Percentiles rank a stretch among this genome's conserved stretches.
phyloP scores from a whole-genome alignment of 2,329 filamentous ascomycete species.

The Colletotrichum sidae region DNA sequence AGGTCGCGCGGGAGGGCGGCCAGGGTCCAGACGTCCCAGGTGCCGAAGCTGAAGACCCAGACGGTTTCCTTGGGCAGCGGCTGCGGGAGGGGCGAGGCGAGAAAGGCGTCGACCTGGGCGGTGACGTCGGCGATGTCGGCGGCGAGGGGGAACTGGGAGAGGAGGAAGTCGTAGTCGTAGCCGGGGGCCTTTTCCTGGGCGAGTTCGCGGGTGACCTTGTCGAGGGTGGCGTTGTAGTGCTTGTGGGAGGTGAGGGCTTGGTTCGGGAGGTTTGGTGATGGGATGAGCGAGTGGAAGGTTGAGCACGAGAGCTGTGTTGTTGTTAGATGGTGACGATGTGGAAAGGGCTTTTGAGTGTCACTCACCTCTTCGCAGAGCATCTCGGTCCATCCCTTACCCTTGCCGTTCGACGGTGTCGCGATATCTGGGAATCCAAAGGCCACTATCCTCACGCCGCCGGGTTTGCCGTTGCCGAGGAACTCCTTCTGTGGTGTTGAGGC shows the following conservation, averaged over 20 bases:
- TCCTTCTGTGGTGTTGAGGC: conserved; percentile 18
- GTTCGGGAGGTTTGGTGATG: conserved; percentile 56
- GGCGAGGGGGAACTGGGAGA: conserved; percentile 55
- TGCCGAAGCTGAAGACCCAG: conserved; percentile 65
- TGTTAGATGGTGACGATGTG: not conserved
- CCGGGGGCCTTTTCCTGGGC: conserved; percentile 49
- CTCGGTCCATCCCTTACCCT: conserved; percentile 58
- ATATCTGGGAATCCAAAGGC: conserved; percentile 63
- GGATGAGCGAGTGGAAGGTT: conserved; percentile 59
- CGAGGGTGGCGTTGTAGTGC: conserved; percentile 61
- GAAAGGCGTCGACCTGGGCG: conserved; percentile 58
- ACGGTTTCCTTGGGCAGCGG: conserved; percentile 58
- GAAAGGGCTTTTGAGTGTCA: not conserved
- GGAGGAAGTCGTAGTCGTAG: conserved; percentile 57
- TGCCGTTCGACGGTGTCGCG: conserved; percentile 47
- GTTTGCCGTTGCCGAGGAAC: conserved; percentile 35
- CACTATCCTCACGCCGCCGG: conserved; percentile 58
- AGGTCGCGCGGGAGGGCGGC: conserved; percentile 56
- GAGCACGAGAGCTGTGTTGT: conserved; percentile 57
- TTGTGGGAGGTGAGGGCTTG: conserved; percentile 64
- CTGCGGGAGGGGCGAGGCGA: conserved; percentile 50
- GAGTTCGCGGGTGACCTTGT: conserved; percentile 46
- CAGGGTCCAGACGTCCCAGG: conserved; percentile 66
- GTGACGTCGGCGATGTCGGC: conserved; percentile 54
- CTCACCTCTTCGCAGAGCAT: conserved; percentile 60